These are phyloP conservation scores for Blastobotrys arbuscula DNA, from an alignment of 1,139 yeast genomes.

Conservation along the genomic window DNA sequence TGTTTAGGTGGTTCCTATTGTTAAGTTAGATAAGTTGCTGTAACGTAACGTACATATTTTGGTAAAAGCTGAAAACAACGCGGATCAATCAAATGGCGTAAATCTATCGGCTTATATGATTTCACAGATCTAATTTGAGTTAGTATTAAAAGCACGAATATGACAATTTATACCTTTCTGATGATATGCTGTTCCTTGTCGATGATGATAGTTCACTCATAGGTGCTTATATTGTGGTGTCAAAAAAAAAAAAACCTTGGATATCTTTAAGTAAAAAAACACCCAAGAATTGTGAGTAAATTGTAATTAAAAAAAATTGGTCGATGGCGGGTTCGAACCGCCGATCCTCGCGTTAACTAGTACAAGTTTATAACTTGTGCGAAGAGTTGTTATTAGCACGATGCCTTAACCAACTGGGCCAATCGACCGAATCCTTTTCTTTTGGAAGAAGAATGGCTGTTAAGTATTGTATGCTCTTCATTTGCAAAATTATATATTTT, in stretches of 20 bases:
- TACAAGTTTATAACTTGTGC: conserved; percentile 4
- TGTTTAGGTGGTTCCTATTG: conserved; percentile 21
- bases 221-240: not conserved
- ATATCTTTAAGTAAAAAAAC: not conserved
- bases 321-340: conserved; percentile 15
- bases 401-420: conserved; percentile 16
- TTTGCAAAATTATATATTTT: too few species aligned
- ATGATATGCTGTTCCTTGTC: conserved; percentile 1
- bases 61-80: conserved; percentile 24
- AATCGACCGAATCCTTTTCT: too few species aligned
- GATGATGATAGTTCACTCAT: not conserved
- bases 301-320: conserved; percentile 5
- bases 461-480: too few species aligned
- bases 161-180: conserved; percentile 3
- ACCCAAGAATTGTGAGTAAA: not conserved
- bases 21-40: not conserved
- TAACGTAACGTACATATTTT: conserved; percentile 14
- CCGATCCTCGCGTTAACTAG: conserved; percentile 14
- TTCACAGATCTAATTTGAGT: not conserved
- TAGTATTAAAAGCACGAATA: not conserved
- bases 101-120: conserved; percentile 7
- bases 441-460: too few species aligned
- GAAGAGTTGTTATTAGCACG: conserved; percentile 14
- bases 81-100: conserved; percentile 20
- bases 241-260: not conserved